phyloP scores from a whole-genome alignment of 2,329 filamentous ascomycete species.

The Venturiaceae sp. region DNA sequence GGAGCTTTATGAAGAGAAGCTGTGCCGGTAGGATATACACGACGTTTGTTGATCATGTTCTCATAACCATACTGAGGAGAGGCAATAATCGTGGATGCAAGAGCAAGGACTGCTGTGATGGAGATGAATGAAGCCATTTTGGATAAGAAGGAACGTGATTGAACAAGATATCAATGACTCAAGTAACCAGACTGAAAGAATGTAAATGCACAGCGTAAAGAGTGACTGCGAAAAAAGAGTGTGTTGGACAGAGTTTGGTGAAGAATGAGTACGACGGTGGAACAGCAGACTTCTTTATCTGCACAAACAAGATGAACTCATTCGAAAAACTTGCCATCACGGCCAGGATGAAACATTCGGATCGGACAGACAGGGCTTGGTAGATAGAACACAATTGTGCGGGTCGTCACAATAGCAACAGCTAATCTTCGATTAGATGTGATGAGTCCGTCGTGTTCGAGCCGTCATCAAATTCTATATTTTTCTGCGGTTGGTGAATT shows the following conservation, averaged over 20 bases:
- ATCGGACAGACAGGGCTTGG: not conserved
- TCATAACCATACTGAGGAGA: not conserved
- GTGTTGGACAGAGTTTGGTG: not conserved
- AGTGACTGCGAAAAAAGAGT: not conserved
- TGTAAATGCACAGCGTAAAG: not conserved
- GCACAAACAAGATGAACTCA: not conserved
- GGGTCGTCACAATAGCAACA: not conserved
- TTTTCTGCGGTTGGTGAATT: not conserved
- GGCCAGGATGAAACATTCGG: not conserved
- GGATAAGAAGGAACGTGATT: not conserved
- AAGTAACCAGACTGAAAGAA: not conserved
- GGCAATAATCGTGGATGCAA: not conserved
- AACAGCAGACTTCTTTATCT: not conserved
- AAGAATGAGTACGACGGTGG: not conserved
- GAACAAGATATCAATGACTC: not conserved
- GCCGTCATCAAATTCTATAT: not conserved
- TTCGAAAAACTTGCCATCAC: not conserved
- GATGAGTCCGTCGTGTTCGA: not conserved
- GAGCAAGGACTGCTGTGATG: not conserved
- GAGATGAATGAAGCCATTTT: not conserved
- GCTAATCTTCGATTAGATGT: not conserved
- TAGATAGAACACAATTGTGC: not conserved
- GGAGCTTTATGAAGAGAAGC: not conserved
- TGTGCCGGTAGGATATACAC: not conserved
- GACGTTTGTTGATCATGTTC: no score